Base-by-base conservation (phyloP, 306 rosid species). In the Fragaria nilgerrensis region DNA sequence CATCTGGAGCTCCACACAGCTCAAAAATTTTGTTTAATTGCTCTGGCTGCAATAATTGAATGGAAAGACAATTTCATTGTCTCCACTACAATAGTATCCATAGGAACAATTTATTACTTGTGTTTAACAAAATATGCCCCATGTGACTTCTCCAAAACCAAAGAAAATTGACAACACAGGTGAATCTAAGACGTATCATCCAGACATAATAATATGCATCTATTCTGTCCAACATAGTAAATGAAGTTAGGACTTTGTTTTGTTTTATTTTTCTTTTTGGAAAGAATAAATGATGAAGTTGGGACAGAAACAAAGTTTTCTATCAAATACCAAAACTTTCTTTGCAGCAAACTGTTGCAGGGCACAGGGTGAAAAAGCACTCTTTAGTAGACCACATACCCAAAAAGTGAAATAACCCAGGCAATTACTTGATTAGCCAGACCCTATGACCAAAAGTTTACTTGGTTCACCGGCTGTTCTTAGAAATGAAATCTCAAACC, bases 1-100 rank as follows among this genome's bases (percentile, higher is more conserved):
- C 89, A 80, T 86, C 89, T 1, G 89, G 86, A 71, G 89, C 86
- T 68, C 89, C 89, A 48, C 89, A 86, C 36, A 86, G 80, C 86
- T 86, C 89, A 71, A 86, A 86, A 34, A 86, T 86, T 77, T 86
- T 86, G 44, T 86, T 86, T 68, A 86, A 58, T 72, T 86, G 89
- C 72, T 86, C 89, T 19, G 87, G 89, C 89, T 86, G 70, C 77
- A 80, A 77, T 39, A 58, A 71, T 36, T 45, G 59, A 39, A 37
- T 9, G 29, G 14, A 68, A 48, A 48, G 71, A 59, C 27, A 68
- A 74, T 68, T 22, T 43, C 41, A 56, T 4, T 62, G 50, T 72
- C 10, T 19, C 62, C 17, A 75, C 23, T 17, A 19, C 47, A 25
- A 41, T 17, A 10, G 29, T 12, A 68, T 74, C 49, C 20, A 17